Base-by-base conservation (phyloP, 1,139 yeast species). In the Taphrina betulina region DNA sequence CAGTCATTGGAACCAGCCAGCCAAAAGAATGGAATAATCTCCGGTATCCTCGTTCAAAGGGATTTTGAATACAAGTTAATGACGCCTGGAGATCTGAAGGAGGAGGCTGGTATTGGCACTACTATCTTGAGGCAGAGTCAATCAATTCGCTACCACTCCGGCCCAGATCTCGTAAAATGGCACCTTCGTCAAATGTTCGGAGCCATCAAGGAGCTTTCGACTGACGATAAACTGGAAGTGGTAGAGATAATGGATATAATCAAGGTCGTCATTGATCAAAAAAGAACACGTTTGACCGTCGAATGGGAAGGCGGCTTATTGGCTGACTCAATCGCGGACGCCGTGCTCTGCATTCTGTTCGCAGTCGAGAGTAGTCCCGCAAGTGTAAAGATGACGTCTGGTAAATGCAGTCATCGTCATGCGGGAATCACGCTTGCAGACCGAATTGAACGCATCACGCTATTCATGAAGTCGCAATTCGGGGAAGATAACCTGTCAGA, bases 131-230 rank as follows among this genome's bases (percentile, higher is more conserved):
- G 83, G 64, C 95, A 95, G 61, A 79, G 85, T 61, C 95, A 90
- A 67, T 77, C 82, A 14, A 72, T 92, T 29, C 78, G 80, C 56
- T 86, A 94, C 50, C 82, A 83, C 67, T 95, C 96, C 3, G 87
- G 85, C 50, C 78, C 86, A 28, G 85, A 86, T 44, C 75, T 92
- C 59, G 79, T 94, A 60, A 78, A 80, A 61, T 92, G 95, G 88
- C 97, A 92, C 68, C 77, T 92, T 60, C 82, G 85, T 60, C 97
- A 90, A 67, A 92, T 94, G 98, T 92, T 92, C 76, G 97, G 97
- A 1, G 80, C 78, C 64, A 78, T 89, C 12, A 81, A 83, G 37
- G 77, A 86, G 1, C 60, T 83, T n/a, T 75, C 74, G 57, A 88
- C 83, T 3, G 80, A 75, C n/a, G 63, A 62, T 5, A 50, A 61